These are phyloP conservation scores for Peribolospora kevripleyi DNA, from an alignment of 768 basidiomycete genomes.

Conservation along the genomic window DNA sequence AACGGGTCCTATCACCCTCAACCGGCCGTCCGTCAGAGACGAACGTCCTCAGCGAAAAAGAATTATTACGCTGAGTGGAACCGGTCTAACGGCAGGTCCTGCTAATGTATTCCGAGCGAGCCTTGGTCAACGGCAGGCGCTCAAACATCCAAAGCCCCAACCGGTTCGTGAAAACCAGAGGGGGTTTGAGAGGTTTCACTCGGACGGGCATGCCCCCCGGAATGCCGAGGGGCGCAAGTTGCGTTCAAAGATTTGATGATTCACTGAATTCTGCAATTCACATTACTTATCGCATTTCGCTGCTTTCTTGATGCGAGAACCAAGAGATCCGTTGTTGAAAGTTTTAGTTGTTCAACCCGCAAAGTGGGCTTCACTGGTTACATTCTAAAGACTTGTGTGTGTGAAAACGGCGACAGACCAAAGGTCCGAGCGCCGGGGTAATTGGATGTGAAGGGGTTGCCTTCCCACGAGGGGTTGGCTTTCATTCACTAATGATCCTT, in stretches of 20 bases:
- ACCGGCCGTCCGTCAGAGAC: background rate
- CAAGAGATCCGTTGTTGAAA: conserved; percentile 47
- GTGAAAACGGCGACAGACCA: too few relatives aligned
- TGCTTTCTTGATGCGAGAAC: conserved; percentile 58
- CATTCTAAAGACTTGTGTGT: conserved; percentile 15
- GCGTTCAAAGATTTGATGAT: conserved; percentile 66
- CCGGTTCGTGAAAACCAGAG: conserved; percentile 8
- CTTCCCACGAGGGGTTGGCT: background rate
- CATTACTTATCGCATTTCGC: conserved; percentile 60
- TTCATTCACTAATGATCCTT: conserved; percentile 33
- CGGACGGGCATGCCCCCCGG: conserved; percentile 50
- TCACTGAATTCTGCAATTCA: conserved; percentile 62
- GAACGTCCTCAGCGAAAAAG: conserved; percentile 20
- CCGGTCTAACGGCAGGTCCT: conserved; percentile 10
- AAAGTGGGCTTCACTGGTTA: conserved; percentile 17
- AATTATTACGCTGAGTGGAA: conserved; percentile 31
- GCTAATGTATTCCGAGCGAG: conserved; percentile 29
- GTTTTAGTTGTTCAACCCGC: conserved; percentile 21
- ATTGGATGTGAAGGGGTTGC: background rate
- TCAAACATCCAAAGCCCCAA: conserved; percentile 12
- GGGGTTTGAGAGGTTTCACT: conserved; percentile 25
- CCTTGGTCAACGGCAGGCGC: conserved; percentile 10
- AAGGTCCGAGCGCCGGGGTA: conserved; percentile 7
- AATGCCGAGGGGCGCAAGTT: conserved; percentile 54
- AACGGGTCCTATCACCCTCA: too few relatives aligned